A percentile compares a stretch with the other conserved stretches of the same genome.
phyloP scores from a whole-genome alignment of 495 filamentous ascomycete genomes.

The Penicillium lividum region DNA sequence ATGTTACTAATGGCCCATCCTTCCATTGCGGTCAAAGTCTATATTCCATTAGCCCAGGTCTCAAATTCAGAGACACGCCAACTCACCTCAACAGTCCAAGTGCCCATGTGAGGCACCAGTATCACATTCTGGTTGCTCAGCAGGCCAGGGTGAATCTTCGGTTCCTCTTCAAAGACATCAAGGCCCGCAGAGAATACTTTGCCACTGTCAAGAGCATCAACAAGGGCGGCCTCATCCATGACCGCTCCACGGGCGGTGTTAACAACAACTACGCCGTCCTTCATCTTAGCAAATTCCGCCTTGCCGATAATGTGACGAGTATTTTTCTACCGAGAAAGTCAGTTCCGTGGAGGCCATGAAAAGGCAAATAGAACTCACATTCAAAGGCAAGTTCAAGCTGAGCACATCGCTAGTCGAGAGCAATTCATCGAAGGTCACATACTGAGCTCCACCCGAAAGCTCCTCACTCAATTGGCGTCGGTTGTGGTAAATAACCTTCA shows the following conservation, averaged over 20 bases:
- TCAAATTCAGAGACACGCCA: background rate
- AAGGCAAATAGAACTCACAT: slow-evolving; percentile 49
- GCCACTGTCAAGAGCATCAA: slow-evolving; percentile 60
- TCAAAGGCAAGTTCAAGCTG: slow-evolving; percentile 74
- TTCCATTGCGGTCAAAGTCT: slow-evolving; percentile 67
- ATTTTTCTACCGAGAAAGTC: slow-evolving; percentile 44
- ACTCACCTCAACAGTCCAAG: slow-evolving; percentile 63
- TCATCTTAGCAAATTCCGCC: slow-evolving; percentile 67
- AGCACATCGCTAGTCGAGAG: slow-evolving; percentile 68
- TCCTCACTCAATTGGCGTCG: slow-evolving; percentile 53
- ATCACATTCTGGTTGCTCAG: slow-evolving; percentile 60
- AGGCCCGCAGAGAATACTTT: slow-evolving; percentile 63
- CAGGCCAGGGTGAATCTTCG: slow-evolving; percentile 62
- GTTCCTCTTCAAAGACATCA: slow-evolving; percentile 73
- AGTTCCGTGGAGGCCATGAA: background rate
- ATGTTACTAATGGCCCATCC: slow-evolving; percentile 65
- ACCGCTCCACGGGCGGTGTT: slow-evolving; percentile 71
- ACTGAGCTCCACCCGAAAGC: slow-evolving; percentile 59
- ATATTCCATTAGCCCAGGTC: background rate
- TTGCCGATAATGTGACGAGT: slow-evolving; percentile 68
- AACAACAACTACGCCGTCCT: slow-evolving; percentile 67
- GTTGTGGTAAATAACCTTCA: slow-evolving; percentile 73
- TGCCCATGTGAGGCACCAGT: slow-evolving; percentile 70
- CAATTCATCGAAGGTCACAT: slow-evolving; percentile 69
- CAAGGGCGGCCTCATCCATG: slow-evolving; percentile 71